Conservation (phyloP, 352 stramenopile species). For the Phytophthora sansomeana region DNA sequence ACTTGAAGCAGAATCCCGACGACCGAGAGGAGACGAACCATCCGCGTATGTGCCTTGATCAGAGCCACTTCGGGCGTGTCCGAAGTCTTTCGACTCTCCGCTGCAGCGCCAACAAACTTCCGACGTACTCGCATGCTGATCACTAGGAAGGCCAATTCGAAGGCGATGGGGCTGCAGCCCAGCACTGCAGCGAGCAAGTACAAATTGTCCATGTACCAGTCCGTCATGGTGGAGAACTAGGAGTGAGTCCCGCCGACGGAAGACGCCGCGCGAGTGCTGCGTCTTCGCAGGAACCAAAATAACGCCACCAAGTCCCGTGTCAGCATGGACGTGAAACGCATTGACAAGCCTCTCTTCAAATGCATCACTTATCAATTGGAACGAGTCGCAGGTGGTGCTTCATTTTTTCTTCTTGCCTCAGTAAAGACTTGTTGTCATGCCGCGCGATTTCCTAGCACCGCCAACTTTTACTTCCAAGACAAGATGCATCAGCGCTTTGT, state of each 20-base stretch:
- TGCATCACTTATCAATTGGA: conserved; percentile 14
- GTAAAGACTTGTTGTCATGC: no score
- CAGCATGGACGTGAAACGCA: conserved; percentile 29
- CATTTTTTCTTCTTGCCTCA: no score
- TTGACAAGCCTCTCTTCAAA: conserved; percentile 1
- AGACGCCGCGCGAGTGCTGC: conserved; percentile 4
- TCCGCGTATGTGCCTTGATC: conserved; percentile 66
- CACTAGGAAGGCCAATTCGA: conserved; percentile 45
- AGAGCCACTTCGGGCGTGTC: conserved; percentile 65
- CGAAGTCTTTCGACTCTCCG: conserved; percentile 23
- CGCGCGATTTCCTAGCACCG: conserved; percentile 35
- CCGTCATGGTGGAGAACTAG: conserved; percentile 30
- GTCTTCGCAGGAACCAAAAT: conserved; percentile 35
- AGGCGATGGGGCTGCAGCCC: conserved; percentile 43
- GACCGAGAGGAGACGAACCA: conserved; percentile 55
- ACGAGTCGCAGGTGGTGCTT: not conserved
- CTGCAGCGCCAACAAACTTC: conserved; percentile 18
- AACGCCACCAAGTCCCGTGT: conserved; percentile 16
- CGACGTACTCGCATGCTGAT: conserved; percentile 41
- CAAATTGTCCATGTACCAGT: conserved; percentile 64
- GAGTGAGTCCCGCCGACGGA: not conserved
- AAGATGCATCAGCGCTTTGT: conserved; percentile 44
- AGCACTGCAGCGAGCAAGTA: conserved; percentile 48
- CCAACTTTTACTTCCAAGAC: conserved; percentile 57
- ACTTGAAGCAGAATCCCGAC: conserved; percentile 51